Base-by-base conservation (phyloP, 305 asterid genomes). In the Fraxinus xanthoxyloides region DNA sequence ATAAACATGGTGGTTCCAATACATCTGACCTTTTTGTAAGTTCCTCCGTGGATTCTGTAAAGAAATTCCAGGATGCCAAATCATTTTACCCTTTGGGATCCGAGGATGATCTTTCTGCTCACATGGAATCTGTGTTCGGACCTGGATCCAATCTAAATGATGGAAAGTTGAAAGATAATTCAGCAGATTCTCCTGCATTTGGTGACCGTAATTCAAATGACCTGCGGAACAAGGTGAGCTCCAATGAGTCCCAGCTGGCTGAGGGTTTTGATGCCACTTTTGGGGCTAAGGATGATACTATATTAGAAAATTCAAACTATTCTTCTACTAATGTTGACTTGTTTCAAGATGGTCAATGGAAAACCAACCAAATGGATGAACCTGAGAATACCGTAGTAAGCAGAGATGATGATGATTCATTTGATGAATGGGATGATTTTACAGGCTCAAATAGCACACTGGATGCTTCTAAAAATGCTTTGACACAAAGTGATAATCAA, bases 381-480 rank as follows among this genome's bases (percentile, higher is more conserved):
- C 84, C 89, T 69, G 79, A 76, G 70, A 90, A 73, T 78, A 82
- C 79, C 72, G 35, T 80, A 24, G 23, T 34, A 15, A 75, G 38
- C 30, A 75, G 59, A 81, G 89, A 86, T 72, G 92, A 84, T 28
- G 87, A 85, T 63, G 43, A 36, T 36, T 61, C 85, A 21, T 85
- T 85, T 79, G 90, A 84, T 72, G 96, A 87, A 5, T 92, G 98
- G 98, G 82, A 91, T 89, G 91, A 90, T 81, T 92, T 94, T 86
- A 84, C 92, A 9, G 86, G 88, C 88, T 89, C 93, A 40, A 78
- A 87, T 77, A 48, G 80, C 40, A 81, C 72, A 48, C 87, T 82
- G 76, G 82, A 81, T 80, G 78, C 87, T 81, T 82, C 88, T 38
- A 79, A 80, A 72, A 82, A 51, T 87, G 85, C 80, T 76, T 72